Base-by-base conservation (phyloP, 228 moss, liverwort and hornwort genomes). In the Sphagnum magellanicum region DNA sequence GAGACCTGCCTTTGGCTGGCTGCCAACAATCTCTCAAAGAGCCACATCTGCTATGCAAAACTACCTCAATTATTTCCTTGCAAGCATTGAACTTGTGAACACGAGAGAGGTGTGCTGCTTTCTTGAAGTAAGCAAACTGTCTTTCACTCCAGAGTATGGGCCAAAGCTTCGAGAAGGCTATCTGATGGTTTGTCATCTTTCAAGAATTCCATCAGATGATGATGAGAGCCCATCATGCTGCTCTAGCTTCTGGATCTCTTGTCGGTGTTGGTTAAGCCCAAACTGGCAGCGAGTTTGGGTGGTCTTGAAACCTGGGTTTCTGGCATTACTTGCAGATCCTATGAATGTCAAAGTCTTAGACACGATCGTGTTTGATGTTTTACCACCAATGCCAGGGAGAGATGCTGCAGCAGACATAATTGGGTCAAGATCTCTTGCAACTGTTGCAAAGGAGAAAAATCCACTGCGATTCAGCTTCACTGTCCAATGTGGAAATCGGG, bases 271-370 rank as follows among this genome's bases (percentile, higher is more conserved):
- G 62, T 32, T 32, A 32, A 84, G 75, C 10, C 70, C 75, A 53
- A 77, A 77, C 51, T 84, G 83, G 83, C 80, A 84, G 65, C 80
- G 80, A 65, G 83, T 84, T 52, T 84, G 83, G 83, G 83, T 70
- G 12, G 83, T 80, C 16, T 74, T 84, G 52, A 84, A 84, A 70
- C 75, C 80, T 16, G 83, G 83, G 65, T 84, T 84, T 49, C 67
- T 84, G 52, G 83, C 75, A 49, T 80, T 84, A 17, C 83, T 84
- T 70, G 80, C 75, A 60, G 83, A 84, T 75, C 83, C 83, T 52
- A 32, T 73, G 5, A 70, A 80, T 71, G 77, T 61, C 15, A 80
- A 73, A 65, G 79, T 80, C 63, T 70, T 84, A 52, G 83, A 84
- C 59, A 75, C 80, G 16, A 74, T 77, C 50, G 67, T 84, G 16